Percentiles rank a stretch among this genome's conserved stretches.
Conservation (phyloP, 208 protist genomes). For the Leishmania guyanensis region DNA sequence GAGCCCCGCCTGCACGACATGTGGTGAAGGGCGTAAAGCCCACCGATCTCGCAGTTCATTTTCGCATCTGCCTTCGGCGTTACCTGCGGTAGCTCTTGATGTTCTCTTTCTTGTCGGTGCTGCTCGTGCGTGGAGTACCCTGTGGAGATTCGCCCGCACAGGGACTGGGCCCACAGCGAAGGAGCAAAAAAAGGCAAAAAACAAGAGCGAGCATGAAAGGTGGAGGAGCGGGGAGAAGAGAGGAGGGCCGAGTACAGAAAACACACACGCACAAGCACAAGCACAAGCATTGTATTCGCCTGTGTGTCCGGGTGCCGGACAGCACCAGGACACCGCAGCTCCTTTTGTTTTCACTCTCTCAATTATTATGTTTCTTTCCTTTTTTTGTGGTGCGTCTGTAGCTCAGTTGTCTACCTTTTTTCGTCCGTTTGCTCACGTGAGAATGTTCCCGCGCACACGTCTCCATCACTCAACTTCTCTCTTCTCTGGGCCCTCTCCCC, state of each 20-base stretch:
- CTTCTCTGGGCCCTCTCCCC: not conserved
- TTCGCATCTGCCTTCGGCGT: not conserved
- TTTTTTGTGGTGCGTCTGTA: not conserved
- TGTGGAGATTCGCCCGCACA: not conserved
- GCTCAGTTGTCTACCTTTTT: not conserved
- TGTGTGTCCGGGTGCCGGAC: not conserved
- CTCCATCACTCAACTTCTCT: not conserved
- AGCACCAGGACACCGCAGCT: too few relatives aligned
- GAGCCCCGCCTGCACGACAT: not conserved
- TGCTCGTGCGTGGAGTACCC: not conserved
- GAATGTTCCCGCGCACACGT: not conserved
- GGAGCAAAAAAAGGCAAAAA: not conserved
- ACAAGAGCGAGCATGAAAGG: not conserved
- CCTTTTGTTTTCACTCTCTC: not conserved
- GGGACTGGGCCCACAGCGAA: not conserved
- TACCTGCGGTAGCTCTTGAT: not conserved
- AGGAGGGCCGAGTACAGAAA: too few relatives aligned
- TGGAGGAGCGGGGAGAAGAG: not conserved
- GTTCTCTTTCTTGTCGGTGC: not conserved
- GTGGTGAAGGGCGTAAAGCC: not conserved
- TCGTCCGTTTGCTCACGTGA: not conserved
- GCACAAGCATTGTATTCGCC: not conserved
- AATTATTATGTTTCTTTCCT: not conserved
- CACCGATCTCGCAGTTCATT: not conserved
- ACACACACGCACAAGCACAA: not conserved